Base-by-base conservation (phyloP, 768 basidiomycete species). In the Mrakia frigida region DNA sequence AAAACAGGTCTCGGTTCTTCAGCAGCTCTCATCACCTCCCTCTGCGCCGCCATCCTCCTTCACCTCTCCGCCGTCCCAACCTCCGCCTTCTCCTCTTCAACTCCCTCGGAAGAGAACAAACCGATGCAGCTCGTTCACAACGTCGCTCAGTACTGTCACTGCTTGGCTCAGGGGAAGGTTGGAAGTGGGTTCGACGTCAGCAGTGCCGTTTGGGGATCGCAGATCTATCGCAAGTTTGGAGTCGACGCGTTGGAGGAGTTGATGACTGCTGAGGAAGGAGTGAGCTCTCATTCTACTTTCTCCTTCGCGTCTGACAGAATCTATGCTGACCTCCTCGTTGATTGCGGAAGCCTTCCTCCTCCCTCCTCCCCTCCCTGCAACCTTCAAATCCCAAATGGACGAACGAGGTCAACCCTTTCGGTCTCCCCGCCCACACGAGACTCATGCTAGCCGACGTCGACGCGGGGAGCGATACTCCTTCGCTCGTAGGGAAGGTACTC, bases 1-100 rank as follows among this genome's bases (percentile, higher is more conserved):
- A 99, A 99, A 85, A 98, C 97, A 0, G 97, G 97, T 13, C 88
- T 98, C 68, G 97, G 97, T 56, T 98, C 95, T 9, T 97, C 94
- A 3, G 97, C 97, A 7, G 94, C 97, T 0, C 88, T 99, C 79
- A 97, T 98, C 82, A 98, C 97, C 2, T 96, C 96, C 61, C 88
- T 98, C 77, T 91, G 94, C 70, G 90, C 92, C 61, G 90, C 89
- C 2, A 87, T 99, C 46, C 88, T 98, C 37, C 84, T 93, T 37
- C 92, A 93, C 80, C 86, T 93, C 77, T 83, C 85, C 50, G 86
- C 90, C 74, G 88, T 95, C 79, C 83, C 88, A 25, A 75, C 81
- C 70, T 6, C 37, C 41, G 63, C 70, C 52, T 70, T 73, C 50
- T 35, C 63, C 67, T n/a, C 60, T 39, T 68, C 73, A 18, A 25